A percentile compares a stretch with the other conserved stretches of the same genome.
These are phyloP conservation scores for Penstemon davidsonii DNA, from an alignment of 257 asterid species.

Conservation along the genomic window DNA sequence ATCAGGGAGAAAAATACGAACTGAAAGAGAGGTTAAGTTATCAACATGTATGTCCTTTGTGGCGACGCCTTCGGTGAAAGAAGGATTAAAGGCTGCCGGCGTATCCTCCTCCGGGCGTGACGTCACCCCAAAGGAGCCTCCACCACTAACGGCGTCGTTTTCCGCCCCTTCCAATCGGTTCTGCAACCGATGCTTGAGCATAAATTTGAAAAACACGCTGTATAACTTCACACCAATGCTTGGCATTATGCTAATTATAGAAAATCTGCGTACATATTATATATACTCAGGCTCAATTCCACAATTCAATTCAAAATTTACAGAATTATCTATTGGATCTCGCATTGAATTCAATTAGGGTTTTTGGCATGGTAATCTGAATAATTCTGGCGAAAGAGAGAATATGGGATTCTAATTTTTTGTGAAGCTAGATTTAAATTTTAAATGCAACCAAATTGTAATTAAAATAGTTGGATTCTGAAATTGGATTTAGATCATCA, in stretches of 20 bases:
- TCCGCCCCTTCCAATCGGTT: slow-evolving; percentile 57
- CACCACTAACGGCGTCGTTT: slow-evolving; percentile 25
- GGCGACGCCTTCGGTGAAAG: slow-evolving; percentile 90
- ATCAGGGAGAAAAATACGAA: slow-evolving; percentile 87
- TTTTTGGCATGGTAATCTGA: slow-evolving; percentile 9
- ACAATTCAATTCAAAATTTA: too few species aligned
- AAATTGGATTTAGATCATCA: background rate
- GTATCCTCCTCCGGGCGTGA: slow-evolving; percentile 87
- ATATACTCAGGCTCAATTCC: too few species aligned
- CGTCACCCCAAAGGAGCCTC: slow-evolving; percentile 68
- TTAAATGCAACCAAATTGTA: too few species aligned
- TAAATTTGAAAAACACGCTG: slow-evolving; percentile 85
- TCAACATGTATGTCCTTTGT: slow-evolving; percentile 93
- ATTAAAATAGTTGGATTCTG: too few species aligned
- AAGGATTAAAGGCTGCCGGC: slow-evolving; percentile 65
- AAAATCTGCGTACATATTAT: background rate
- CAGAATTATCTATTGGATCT: background rate
- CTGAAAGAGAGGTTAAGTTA: slow-evolving; percentile 67
- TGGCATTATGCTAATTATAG: slow-evolving; percentile 56
- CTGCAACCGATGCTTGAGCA: slow-evolving; percentile 90
- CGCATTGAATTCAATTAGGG: slow-evolving; percentile 24
- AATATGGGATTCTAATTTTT: too few species aligned
- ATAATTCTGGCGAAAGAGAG: background rate
- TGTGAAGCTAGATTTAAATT: too few species aligned
- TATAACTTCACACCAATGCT: slow-evolving; percentile 86